Conservation (phyloP, 2,329 filamentous ascomycete species). For the Colletotrichum destructivum region DNA sequence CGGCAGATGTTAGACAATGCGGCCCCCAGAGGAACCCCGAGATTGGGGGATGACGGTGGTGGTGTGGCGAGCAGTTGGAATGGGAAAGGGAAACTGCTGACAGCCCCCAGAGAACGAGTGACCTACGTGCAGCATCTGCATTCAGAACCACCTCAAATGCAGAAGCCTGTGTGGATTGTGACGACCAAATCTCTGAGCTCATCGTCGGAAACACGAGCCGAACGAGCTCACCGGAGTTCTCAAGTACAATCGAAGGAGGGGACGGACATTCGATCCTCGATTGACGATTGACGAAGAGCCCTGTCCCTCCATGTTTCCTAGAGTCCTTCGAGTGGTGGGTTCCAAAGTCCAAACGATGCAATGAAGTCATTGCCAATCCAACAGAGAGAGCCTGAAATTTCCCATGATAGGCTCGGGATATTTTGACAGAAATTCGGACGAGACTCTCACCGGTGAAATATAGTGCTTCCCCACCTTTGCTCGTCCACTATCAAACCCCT, state of each 20-base stretch:
- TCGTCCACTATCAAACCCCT: slow-evolving; percentile 22
- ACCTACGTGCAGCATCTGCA: slow-evolving; percentile 6
- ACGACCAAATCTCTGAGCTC: slow-evolving; percentile 22
- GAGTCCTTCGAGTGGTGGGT: slow-evolving; percentile 6
- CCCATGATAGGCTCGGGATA: slow-evolving; percentile 38
- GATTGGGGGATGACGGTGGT: slow-evolving; percentile 14
- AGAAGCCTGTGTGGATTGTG: slow-evolving; percentile 31
- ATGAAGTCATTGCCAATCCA: slow-evolving; percentile 31
- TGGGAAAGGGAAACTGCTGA: slow-evolving; percentile 1
- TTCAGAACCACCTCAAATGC: slow-evolving; percentile 6
- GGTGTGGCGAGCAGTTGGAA: neutral
- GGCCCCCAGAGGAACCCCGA: slow-evolving; percentile 16
- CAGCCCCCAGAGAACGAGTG: slow-evolving; percentile 17
- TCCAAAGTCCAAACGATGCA: slow-evolving; percentile 16
- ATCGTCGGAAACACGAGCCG: slow-evolving; percentile 32
- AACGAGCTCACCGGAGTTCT: neutral
- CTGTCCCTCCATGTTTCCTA: slow-evolving; percentile 14
- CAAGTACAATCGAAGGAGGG: slow-evolving; percentile 12
- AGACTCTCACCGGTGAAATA: slow-evolving; percentile 39
- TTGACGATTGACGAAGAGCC: slow-evolving; percentile 24
- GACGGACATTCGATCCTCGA: slow-evolving; percentile 19
- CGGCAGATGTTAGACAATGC: slow-evolving; percentile 24
- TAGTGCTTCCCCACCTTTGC: slow-evolving; percentile 35
- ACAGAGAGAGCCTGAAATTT: slow-evolving; percentile 38
- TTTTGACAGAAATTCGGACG: slow-evolving; percentile 39